Evolutionary conservation across 176 grass and related monocot genomes (phyloP).

Genomic region (Ensete ventricosum): DNA sequence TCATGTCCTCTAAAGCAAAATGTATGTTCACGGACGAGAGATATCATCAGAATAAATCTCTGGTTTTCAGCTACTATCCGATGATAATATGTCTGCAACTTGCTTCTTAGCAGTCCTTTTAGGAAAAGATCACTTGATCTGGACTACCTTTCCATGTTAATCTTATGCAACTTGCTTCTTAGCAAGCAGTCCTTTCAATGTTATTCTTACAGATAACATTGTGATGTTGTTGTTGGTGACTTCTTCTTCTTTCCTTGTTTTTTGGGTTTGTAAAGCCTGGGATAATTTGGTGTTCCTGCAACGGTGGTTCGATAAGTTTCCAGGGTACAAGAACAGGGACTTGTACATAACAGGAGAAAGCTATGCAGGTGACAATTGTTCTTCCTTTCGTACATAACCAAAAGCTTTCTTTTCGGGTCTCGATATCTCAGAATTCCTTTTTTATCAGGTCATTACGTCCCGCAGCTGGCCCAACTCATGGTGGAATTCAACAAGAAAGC

Average conservation of each 20-base stretch:
- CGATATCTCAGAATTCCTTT: neutral
- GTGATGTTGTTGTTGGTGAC: neutral
- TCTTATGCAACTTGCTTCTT: neutral
- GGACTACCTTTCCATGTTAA: neutral
- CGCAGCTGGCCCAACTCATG: conserved; percentile 81
- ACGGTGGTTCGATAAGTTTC: conserved; percentile 86
- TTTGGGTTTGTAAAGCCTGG: conserved; percentile 57
- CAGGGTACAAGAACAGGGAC: conserved; percentile 65
- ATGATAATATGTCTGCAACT: neutral
- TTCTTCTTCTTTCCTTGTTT: conserved; percentile 5
- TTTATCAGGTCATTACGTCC: conserved; percentile 83
- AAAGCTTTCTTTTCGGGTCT: neutral
- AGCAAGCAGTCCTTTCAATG: neutral
- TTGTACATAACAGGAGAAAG: conserved; percentile 95
- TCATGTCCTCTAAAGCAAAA: neutral
- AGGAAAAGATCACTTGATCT: neutral
- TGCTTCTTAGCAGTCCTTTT: neutral
- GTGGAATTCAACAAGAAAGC: conserved; percentile 73
- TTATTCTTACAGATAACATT: neutral
- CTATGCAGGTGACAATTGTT: conserved; percentile 55
- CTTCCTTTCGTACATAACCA: neutral
- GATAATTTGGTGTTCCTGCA: conserved; percentile 88
- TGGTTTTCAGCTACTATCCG: too few relatives aligned
- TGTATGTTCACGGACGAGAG: neutral
- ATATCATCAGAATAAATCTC: neutral